phyloP scores from a whole-genome alignment of 257 asterid genomes.

The Nicotiana benthamiana region DNA sequence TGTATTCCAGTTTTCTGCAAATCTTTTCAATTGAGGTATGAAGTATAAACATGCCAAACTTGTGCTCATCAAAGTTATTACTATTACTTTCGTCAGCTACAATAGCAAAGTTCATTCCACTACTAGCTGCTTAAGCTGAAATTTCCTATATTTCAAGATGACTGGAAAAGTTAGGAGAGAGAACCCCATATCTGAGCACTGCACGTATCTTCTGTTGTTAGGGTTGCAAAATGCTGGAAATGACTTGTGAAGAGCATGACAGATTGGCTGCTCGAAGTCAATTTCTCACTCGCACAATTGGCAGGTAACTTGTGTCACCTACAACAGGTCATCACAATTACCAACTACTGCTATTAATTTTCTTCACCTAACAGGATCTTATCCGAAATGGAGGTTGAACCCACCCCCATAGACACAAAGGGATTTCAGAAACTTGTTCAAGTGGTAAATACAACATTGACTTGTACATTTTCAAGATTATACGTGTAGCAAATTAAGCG shows the following conservation, averaged over 20 bases:
- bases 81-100: background rate
- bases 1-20: slow-evolving; percentile 52
- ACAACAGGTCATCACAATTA: background rate
- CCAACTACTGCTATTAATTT: background rate
- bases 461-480: background rate
- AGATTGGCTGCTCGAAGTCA: slow-evolving; percentile 66
- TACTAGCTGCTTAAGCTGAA: background rate
- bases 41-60: background rate
- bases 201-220: slow-evolving; percentile 16
- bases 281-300: slow-evolving; percentile 78
- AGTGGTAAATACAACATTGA: slow-evolving; percentile 47
- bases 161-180: background rate
- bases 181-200: background rate
- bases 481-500: background rate
- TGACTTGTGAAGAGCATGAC: slow-evolving; percentile 88
- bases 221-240: slow-evolving; percentile 91
- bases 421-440: slow-evolving; percentile 85
- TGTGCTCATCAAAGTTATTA: background rate
- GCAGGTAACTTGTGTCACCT: slow-evolving; percentile 38
- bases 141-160: background rate
- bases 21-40: slow-evolving; percentile 68
- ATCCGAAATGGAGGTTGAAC: slow-evolving; percentile 54
- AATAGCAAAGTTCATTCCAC: background rate
- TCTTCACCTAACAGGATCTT: slow-evolving; percentile 44
- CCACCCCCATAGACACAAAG: slow-evolving; percentile 75